These are phyloP conservation scores for Alternaria rosae DNA, from an alignment of 2,329 filamentous ascomycete species.

Conservation along the genomic window DNA sequence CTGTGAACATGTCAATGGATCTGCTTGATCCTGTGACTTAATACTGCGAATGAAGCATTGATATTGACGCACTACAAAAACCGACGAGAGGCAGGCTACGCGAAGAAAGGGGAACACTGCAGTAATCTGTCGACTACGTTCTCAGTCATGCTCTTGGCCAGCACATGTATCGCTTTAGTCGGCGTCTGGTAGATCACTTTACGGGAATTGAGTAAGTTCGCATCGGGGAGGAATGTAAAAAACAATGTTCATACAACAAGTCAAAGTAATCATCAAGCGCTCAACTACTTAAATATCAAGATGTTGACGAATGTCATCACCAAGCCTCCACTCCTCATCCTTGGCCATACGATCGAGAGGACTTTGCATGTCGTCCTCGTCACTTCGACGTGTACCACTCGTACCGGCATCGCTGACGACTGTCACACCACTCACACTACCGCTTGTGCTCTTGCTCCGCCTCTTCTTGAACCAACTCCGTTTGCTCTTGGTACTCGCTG, in stretches of 20 bases:
- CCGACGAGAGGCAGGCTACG: not conserved
- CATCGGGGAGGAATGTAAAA: not conserved
- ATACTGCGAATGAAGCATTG: not conserved
- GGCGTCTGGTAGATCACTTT: not conserved
- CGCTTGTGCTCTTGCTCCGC: constrained; percentile 35
- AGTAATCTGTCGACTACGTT: not conserved
- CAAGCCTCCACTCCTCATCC: constrained; percentile 74
- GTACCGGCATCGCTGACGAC: constrained; percentile 40
- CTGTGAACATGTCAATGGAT: not conserved
- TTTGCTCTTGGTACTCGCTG: constrained; percentile 43
- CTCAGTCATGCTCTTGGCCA: not conserved
- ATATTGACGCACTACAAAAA: not conserved
- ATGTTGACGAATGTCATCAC: constrained; percentile 84
- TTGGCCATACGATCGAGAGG: constrained; percentile 60
- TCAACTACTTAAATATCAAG: constrained; percentile 61
- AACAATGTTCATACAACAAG: not conserved
- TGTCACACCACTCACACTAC: constrained; percentile 41
- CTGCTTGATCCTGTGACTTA: not conserved
- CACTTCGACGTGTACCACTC: constrained; percentile 43
- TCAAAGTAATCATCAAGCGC: not conserved
- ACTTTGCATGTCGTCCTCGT: constrained; percentile 60
- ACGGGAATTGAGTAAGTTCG: not conserved
- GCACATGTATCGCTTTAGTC: not conserved
- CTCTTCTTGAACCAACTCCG: constrained; percentile 49
- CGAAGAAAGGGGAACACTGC: not conserved